Percentiles rank a stretch among this genome's conserved stretches.
These are phyloP conservation scores for Hansenula lynferdii DNA, from an alignment of 1,139 yeast genomes.

Conservation along the genomic window DNA sequence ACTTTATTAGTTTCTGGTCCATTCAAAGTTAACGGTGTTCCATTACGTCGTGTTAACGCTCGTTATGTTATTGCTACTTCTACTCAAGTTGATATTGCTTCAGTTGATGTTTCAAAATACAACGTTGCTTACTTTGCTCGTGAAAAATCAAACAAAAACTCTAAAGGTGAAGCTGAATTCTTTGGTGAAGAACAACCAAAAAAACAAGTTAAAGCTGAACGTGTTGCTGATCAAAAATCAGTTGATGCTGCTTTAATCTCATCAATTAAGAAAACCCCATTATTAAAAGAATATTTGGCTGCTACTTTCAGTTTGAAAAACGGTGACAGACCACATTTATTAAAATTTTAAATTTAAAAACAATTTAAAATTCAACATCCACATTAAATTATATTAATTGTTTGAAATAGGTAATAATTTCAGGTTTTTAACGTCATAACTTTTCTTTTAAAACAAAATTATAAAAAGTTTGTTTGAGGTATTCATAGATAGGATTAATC, in stretches of 20 bases:
- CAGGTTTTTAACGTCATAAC: constrained; percentile 1
- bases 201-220: constrained; percentile 85
- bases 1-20: constrained; percentile 98
- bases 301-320: constrained; percentile 95
- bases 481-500: neutral
- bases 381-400: neutral
- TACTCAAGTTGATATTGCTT: constrained; percentile 59
- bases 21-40: constrained; percentile 99
- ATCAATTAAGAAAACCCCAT: constrained; percentile 96
- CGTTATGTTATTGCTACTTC: constrained; percentile 99
- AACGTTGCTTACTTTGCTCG: constrained; percentile 96
- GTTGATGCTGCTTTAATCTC: constrained; percentile 93
- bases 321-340: constrained; percentile 99
- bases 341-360: constrained; percentile 69
- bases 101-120: constrained; percentile 88
- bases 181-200: constrained; percentile 77
- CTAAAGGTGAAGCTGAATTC: constrained; percentile 92
- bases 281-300: constrained; percentile 96
- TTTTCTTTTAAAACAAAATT: neutral
- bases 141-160: constrained; percentile 77
- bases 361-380: neutral
- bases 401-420: neutral
- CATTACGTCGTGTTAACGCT: constrained; percentile 98
- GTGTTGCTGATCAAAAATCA: constrained; percentile 96
- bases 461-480: too few relatives aligned